phyloP scores from a whole-genome alignment of 2,329 filamentous ascomycete species.

The Dactylellina sp. region DNA sequence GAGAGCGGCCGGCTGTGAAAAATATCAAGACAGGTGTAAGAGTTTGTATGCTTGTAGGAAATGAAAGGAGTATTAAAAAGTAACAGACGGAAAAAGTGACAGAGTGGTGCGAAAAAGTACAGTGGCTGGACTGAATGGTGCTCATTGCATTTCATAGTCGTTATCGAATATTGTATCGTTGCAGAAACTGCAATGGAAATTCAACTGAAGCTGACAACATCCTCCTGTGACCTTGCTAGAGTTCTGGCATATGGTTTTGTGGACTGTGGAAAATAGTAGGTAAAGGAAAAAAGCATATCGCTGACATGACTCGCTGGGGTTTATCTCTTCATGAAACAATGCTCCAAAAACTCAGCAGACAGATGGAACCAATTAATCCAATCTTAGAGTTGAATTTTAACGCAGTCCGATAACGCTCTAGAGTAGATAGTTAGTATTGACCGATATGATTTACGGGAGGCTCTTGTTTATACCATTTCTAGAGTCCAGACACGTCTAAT shows the following conservation, averaged over 20 bases:
- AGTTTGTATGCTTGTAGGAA: conserved; percentile 19
- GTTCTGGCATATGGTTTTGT: neutral
- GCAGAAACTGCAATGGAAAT: conserved; percentile 14
- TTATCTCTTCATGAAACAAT: conserved; percentile 54
- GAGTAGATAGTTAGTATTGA: conserved; percentile 4
- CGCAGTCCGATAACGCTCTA: conserved; percentile 53
- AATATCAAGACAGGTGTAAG: conserved; percentile 1
- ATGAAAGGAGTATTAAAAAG: conserved; percentile 26
- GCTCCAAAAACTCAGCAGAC: conserved; percentile 39
- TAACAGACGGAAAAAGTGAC: conserved; percentile 18
- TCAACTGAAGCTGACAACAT: neutral
- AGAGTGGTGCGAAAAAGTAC: neutral
- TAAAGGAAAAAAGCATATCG: conserved; percentile 41
- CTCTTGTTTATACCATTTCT: conserved; percentile 74
- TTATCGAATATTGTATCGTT: conserved; percentile 9
- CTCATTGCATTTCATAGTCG: neutral
- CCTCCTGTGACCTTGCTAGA: conserved; percentile 3
- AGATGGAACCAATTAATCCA: conserved; percentile 16
- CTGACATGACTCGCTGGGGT: conserved; percentile 53
- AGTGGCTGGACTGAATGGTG: neutral
- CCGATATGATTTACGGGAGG: neutral
- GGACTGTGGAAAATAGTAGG: neutral
- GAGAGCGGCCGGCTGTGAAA: conserved; percentile 4
- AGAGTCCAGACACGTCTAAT: conserved; percentile 97
- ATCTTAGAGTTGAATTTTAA: conserved; percentile 29